phyloP scores from a whole-genome alignment of 2,329 filamentous ascomycete species.

The Fusarium succisae region DNA sequence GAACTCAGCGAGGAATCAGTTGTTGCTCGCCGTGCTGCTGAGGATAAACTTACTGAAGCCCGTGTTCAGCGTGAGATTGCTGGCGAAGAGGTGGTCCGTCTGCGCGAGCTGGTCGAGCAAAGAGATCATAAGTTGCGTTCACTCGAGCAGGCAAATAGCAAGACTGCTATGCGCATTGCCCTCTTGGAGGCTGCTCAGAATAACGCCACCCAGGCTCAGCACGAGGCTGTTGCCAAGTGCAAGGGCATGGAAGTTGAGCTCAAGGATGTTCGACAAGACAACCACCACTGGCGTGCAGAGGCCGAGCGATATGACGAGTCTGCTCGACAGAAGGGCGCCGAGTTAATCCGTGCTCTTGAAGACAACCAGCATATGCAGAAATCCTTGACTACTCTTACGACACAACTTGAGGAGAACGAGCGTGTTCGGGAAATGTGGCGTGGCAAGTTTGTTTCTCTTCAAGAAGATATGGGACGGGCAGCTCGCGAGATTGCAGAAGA shows the following conservation, averaged over 20 bases:
- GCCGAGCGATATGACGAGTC: conserved; percentile 67
- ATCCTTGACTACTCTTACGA: conserved; percentile 76
- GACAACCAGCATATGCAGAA: conserved; percentile 79
- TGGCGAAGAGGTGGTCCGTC: conserved; percentile 76
- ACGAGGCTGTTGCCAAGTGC: conserved; percentile 65
- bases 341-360: conserved; percentile 58
- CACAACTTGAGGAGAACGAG: conserved; percentile 86
- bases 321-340: conserved; percentile 59
- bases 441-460: conserved; percentile 82
- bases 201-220: conserved; percentile 62
- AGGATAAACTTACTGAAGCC: conserved; percentile 78
- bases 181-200: conserved; percentile 74
- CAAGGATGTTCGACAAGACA: conserved; percentile 64
- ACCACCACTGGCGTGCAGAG: conserved; percentile 69
- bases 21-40: conserved; percentile 69
- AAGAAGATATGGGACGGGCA: conserved; percentile 85
- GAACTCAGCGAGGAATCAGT: conserved; percentile 72
- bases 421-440: conserved; percentile 86
- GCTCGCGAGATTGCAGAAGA: conserved; percentile 84
- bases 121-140: conserved; percentile 72
- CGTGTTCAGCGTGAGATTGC: conserved; percentile 74
- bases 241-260: conserved; percentile 64
- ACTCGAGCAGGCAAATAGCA: conserved; percentile 64
- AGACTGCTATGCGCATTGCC: conserved; percentile 69
- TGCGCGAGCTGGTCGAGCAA: conserved; percentile 74